Conservation (phyloP, 1,284 basidiomycete genomes). For the Naganishia cerealis region DNA sequence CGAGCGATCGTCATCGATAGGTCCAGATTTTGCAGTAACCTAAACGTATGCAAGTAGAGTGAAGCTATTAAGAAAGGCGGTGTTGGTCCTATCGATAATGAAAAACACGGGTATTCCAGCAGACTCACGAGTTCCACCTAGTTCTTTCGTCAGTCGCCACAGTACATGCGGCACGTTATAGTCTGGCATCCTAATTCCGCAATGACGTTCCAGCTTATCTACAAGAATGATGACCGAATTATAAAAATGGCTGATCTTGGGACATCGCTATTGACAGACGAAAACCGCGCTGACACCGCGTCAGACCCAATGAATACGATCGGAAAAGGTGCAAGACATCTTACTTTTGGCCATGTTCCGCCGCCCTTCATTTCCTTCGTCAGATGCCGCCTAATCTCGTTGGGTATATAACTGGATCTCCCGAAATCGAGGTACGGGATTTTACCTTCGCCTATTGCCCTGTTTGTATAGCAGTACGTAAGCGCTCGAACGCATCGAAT, state of each 20-base stretch:
- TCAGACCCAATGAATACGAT: constrained; percentile 20
- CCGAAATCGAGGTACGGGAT: constrained; percentile 80
- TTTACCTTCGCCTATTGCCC: constrained; percentile 68
- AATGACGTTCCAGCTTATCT: constrained; percentile 59
- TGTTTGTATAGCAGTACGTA: constrained; percentile 43
- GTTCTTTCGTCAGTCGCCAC: constrained; percentile 70
- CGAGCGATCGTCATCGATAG: constrained; percentile 38
- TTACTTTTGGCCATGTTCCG: constrained; percentile 36
- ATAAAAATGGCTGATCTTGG: constrained; percentile 63
- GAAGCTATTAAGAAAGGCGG: constrained; percentile 58
- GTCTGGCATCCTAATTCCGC: constrained; percentile 70
- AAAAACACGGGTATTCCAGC: background rate
- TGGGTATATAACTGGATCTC: constrained; percentile 62
- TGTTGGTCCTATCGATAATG: background rate
- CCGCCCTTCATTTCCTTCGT: constrained; percentile 66
- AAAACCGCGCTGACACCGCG: background rate
- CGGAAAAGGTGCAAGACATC: constrained; percentile 36
- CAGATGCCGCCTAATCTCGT: constrained; percentile 66
- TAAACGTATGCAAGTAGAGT: constrained; percentile 57
- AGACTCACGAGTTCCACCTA: constrained; percentile 74
- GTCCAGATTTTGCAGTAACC: constrained; percentile 43
- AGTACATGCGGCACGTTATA: constrained; percentile 74
- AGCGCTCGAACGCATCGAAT: constrained; percentile 29
- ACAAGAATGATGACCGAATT: constrained; percentile 65
- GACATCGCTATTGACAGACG: constrained; percentile 60